Conservation (phyloP, 371 early-diverging fungal genomes). For the Syncephalastrum racemosum region DNA sequence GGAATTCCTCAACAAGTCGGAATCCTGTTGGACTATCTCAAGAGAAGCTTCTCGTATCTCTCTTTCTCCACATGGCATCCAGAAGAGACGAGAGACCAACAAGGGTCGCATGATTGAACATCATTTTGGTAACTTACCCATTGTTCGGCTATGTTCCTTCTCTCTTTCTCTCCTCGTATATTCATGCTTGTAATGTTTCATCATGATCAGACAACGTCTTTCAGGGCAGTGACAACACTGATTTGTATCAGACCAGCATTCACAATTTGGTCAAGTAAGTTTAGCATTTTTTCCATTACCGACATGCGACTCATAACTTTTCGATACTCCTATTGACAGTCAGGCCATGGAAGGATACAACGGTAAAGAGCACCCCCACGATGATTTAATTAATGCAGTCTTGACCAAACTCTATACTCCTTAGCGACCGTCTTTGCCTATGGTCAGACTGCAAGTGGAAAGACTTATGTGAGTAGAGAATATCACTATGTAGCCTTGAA, state of each 20-base stretch:
- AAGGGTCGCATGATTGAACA: constrained; percentile 15
- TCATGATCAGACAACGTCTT: constrained; percentile 12
- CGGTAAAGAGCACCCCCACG: constrained; percentile 8
- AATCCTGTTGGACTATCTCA: constrained; percentile 12
- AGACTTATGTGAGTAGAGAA: constrained; percentile 55
- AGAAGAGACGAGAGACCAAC: constrained; percentile 8
- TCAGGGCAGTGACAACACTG: constrained; percentile 12
- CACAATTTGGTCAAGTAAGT: constrained; percentile 31
- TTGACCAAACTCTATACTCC: background rate
- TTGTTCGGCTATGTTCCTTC: background rate
- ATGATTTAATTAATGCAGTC: background rate
- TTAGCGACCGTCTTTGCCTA: constrained; percentile 75
- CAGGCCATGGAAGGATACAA: constrained; percentile 21
- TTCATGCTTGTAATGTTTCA: constrained; percentile 10
- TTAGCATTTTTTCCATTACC: too few relatives aligned
- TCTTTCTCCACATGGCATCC: constrained; percentile 7
- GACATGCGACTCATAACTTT: background rate
- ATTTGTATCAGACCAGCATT: constrained; percentile 14
- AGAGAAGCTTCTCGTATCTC: too few relatives aligned
- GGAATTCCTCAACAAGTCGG: constrained; percentile 7
- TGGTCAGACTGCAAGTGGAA: constrained; percentile 86
- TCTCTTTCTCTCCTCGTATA: constrained; percentile 12
- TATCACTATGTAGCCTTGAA: background rate
- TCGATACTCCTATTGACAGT: background rate
- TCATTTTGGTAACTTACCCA: constrained; percentile 13